Evolutionary conservation across 176 grass and related monocot genomes (phyloP), one percentile per base, ranked within the genome.

Genomic region (Elaeis guineensis): DNA sequence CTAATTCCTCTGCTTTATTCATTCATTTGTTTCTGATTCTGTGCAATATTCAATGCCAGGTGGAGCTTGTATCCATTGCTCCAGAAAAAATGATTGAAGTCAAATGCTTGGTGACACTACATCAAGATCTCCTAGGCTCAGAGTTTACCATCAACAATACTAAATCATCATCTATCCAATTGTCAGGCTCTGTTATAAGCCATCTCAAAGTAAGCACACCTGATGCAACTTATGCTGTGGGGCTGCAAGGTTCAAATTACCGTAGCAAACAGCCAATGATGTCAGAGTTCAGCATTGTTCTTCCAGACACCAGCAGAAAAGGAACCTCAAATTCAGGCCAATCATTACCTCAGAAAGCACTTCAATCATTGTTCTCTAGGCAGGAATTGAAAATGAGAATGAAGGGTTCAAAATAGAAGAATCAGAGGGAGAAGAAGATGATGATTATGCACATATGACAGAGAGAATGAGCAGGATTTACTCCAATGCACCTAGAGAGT

Each of bases 141-240:
- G 91, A 90, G 62, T 16, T 85, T 22, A 26, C 72, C 30, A 75
- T 84, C 55, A 61, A 62, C 19, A 96, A 96, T 51, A 21, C 50
- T 14, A 32, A 59, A 32, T 57, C 80, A 1, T 56, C 82, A 15
- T 29, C 72, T 5, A 21, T 82, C 73, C 50, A 75, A 58, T 49
- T 96, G 50, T 82, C 81, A 17, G 76, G 80, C 57, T 60, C 58
- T 25, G 67, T 96, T 56, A 63, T 80, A 8, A 96, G 71, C 81
- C 83, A 96, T 75, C 72, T 96, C 52, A 89, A 82, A 28, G 78
- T 86, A 64, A 90, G 92, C 83, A 96, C 92, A 7, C 92, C 86
- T 1, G 87, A 90, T 39, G 92, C 92, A 54, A 82, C 86, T 59
- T 96, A 90, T 72, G 78, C 79, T 0, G 57, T 80, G 54, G 87